Percentiles rank a stretch among this genome's conserved stretches.
phyloP scores from a whole-genome alignment of 2,329 filamentous ascomycete species.

The Leptodontidium sp. region DNA sequence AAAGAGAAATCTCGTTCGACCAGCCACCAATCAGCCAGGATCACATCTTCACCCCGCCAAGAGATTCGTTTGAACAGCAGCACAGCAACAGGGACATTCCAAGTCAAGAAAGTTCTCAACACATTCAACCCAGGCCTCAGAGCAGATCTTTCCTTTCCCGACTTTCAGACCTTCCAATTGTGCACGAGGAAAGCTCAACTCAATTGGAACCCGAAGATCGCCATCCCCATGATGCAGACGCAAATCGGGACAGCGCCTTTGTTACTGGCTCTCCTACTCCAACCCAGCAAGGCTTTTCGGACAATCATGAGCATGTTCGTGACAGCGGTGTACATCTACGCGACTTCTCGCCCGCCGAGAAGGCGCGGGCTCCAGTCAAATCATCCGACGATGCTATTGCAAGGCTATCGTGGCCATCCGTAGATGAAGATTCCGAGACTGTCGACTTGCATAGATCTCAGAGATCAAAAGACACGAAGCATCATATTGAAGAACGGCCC shows the following conservation, averaged over 20 bases:
- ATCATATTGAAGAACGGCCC: conserved; percentile 28
- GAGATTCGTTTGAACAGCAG: conserved; percentile 11
- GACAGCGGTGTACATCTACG: conserved; percentile 66
- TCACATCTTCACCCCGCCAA: conserved; percentile 29
- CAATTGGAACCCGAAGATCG: conserved; percentile 33
- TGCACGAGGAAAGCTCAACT: conserved; percentile 40
- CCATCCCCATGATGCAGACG: conserved; percentile 19
- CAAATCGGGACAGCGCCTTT: conserved; percentile 60
- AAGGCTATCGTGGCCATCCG: conserved; percentile 50
- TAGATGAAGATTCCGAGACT: conserved; percentile 56
- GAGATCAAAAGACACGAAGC: conserved; percentile 33
- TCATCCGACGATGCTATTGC: conserved; percentile 48
- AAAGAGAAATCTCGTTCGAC: conserved; percentile 28
- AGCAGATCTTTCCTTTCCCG: conserved; percentile 34
- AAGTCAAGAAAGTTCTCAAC: conserved; percentile 26
- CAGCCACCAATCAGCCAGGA: conserved; percentile 28
- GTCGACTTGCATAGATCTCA: conserved; percentile 50
- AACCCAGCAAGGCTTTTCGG: conserved; percentile 43
- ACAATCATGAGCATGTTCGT: conserved; percentile 42
- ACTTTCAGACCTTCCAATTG: conserved; percentile 41
- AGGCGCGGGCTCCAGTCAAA: conserved; percentile 41
- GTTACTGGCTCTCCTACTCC: conserved; percentile 55
- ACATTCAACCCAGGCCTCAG: conserved; percentile 29
- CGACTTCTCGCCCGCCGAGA: conserved; percentile 50
- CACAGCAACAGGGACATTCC: conserved; percentile 19